Base-by-base conservation (phyloP, 2,329 filamentous ascomycete species). In the Sporothrix pallida region DNA sequence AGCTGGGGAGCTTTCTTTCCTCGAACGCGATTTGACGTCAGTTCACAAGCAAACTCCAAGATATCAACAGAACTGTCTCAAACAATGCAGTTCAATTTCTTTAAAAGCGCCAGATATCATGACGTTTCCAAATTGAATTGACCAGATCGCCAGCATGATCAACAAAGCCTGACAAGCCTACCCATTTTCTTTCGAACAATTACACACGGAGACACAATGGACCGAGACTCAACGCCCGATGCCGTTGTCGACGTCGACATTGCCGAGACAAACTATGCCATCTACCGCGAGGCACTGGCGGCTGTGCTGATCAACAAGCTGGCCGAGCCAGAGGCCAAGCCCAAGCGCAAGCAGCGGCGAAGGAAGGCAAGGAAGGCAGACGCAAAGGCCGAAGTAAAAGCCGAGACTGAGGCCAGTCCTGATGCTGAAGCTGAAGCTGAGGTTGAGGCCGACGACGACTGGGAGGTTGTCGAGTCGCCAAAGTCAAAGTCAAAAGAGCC, bases 251-350 rank as follows among this genome's bases (percentile, higher is more conserved):
- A 76, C 31, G 67, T 63, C n/a, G 77, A 76, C 50, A 65, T 79
- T 26, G 74, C 77, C 48, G 74, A 73, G 17, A 70, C 75, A 72
- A 93, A 93, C 78, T 91, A 89, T 80, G 87, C 90, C 71, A 83
- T 89, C 65, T 94, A 96, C 81, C 86, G 91, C 72, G 93, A 96
- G 78, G 93, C 89, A 79, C 84, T 96, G 75, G 92, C 92, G 9
- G 88, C 88, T 17, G 86, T 89, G 0, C 84, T 96, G 13, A 87
- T 95, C 71, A 88, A 89, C 69, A 89, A 86, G 74, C 86, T 90
- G 13, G 82, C 86, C 4, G 79, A 74, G 12, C 80, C 81, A 3
- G 62, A 50, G 3, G n/a, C 56, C 12, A 70, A 58, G 42, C 65
- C 74, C 2, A 73, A 70, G 46, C 52, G 52, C 42, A 70, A 44